phyloP scores from a whole-genome alignment of 805 yeast genomes.

The Candida palmyrensis region DNA sequence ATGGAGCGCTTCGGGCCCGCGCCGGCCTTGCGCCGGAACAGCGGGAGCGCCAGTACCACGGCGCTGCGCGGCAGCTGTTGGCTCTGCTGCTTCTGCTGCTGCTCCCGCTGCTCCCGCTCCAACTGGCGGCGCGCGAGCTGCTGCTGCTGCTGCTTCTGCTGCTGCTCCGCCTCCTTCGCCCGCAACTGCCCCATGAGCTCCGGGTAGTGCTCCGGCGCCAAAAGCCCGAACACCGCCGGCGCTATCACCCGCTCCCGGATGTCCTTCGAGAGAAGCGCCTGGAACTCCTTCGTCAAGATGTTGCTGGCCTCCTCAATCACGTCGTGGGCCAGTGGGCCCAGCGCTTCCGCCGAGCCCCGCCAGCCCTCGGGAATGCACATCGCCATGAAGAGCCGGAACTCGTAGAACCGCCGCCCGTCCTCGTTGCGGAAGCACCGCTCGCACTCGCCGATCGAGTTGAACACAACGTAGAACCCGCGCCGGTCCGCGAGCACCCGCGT shows the following conservation, averaged over 20 bases:
- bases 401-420: constrained; percentile 51
- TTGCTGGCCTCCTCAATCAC: constrained; percentile 56
- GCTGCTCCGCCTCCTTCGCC: constrained; percentile 17
- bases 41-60: constrained; percentile 24
- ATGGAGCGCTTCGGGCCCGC: constrained; percentile 24
- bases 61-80: constrained; percentile 6
- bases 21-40: constrained; percentile 25
- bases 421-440: constrained; percentile 53
- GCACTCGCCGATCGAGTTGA: constrained; percentile 55
- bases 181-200: constrained; percentile 34
- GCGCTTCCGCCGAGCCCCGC: neutral
- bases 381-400: constrained; percentile 53
- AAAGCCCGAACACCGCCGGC: constrained; percentile 56
- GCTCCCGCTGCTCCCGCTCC: constrained; percentile 12
- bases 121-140: neutral
- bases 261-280: constrained; percentile 60
- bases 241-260: constrained; percentile 69
- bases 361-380: constrained; percentile 45
- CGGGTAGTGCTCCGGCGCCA: constrained; percentile 58
- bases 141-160: constrained; percentile 1
- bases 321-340: constrained; percentile 16
- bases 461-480: constrained; percentile 68
- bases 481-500: constrained; percentile 57
- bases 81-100: constrained; percentile 8
- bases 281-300: constrained; percentile 58